A percentile compares a stretch with the other conserved stretches of the same genome.
phyloP scores from a whole-genome alignment of 345 rosid genomes.

The Eucalyptus pumila region DNA sequence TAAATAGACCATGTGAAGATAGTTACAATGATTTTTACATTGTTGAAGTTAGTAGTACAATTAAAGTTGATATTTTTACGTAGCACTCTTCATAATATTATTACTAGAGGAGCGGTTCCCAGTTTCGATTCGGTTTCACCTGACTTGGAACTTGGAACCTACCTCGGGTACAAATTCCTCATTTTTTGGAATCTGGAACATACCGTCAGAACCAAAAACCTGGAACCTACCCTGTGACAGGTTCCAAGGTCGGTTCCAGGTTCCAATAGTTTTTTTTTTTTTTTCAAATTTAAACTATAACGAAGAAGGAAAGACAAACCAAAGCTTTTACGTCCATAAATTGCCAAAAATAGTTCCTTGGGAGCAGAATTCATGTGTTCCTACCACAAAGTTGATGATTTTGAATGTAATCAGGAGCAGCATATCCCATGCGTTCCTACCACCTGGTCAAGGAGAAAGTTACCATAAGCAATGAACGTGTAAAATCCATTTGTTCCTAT shows the following conservation, averaged over 20 bases:
- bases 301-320: too few species aligned
- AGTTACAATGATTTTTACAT: not conserved
- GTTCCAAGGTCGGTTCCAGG: too few species aligned
- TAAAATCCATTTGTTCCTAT: not conserved
- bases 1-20: not conserved
- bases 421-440: slow-evolving; percentile 91
- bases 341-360: too few species aligned
- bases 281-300: too few species aligned
- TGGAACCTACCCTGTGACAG: too few species aligned
- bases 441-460: slow-evolving; percentile 16
- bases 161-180: rapidly evolving
- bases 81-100: not conserved
- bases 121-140: rapidly evolving
- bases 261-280: too few species aligned
- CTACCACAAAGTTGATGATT: not conserved
- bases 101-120: not conserved
- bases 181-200: too few species aligned
- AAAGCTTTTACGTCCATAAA: too few species aligned
- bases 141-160: rapidly evolving
- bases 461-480: not conserved
- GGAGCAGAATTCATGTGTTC: too few species aligned
- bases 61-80: not conserved
- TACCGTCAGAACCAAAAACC: rapidly evolving
- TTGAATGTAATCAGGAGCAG: slow-evolving; percentile 75
- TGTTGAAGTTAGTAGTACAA: not conserved